phyloP scores from a whole-genome alignment of 1,139 yeast species.

The Geotrichum carabidarum region DNA sequence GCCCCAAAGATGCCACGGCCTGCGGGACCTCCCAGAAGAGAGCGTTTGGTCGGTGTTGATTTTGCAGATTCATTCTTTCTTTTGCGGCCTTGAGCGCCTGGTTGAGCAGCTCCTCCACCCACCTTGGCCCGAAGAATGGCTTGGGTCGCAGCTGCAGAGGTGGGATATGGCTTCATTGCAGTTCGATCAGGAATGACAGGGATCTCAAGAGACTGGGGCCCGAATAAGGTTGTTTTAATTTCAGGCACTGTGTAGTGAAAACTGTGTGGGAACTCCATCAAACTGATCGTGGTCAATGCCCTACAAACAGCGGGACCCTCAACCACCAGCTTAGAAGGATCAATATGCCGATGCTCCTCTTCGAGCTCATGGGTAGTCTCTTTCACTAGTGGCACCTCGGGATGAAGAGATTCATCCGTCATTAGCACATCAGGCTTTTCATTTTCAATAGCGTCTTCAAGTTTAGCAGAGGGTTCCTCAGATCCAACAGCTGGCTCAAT shows the following conservation, averaged over 20 bases:
- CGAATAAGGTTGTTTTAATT: constrained; percentile 51
- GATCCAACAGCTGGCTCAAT: too few relatives aligned
- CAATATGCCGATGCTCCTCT: constrained; percentile 4
- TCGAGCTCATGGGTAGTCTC: constrained; percentile 3
- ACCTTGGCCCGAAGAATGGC: constrained; percentile 7
- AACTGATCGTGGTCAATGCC: constrained; percentile 25
- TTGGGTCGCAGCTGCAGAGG: constrained; percentile 6
- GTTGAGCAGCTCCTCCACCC: neutral
- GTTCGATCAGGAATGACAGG: constrained; percentile 37
- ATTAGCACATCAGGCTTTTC: neutral
- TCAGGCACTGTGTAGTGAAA: constrained; percentile 32
- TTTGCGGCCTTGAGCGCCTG: neutral
- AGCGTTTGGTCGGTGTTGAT: neutral
- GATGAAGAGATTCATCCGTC: neutral
- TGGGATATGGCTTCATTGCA: constrained; percentile 6
- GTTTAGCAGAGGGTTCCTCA: too few relatives aligned
- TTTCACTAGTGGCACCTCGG: neutral
- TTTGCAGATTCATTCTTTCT: neutral
- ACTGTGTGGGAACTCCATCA: constrained; percentile 34
- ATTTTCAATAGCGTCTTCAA: too few relatives aligned
- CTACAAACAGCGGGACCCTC: constrained; percentile 30
- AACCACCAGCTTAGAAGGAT: constrained; percentile 19
- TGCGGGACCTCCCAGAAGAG: neutral
- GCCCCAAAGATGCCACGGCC: constrained; percentile 12
- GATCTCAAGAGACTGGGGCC: constrained; percentile 54